phyloP scores from a whole-genome alignment of 345 rosid species.

The Ceriops decandra region DNA sequence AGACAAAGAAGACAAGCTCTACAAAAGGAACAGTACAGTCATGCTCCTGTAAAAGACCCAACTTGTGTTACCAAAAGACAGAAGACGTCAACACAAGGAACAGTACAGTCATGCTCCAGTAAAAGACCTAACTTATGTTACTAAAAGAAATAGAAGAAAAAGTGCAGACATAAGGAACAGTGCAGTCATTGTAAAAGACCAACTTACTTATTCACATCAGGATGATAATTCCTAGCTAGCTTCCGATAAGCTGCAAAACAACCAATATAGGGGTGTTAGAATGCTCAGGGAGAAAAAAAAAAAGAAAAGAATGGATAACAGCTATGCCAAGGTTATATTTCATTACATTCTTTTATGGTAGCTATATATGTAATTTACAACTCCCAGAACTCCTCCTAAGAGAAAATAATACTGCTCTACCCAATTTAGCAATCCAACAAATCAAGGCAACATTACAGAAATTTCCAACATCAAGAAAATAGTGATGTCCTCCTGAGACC shows the following conservation, averaged over 20 bases:
- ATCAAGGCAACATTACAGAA: too few relatives aligned
- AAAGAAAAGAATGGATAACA: too few relatives aligned
- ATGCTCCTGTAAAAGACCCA: not conserved
- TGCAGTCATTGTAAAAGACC: constrained; percentile 2
- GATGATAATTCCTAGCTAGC: constrained; percentile 94
- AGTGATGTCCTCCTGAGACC: too few relatives aligned
- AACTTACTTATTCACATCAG: constrained; percentile 95
- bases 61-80: not conserved
- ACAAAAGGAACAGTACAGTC: not conserved
- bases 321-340: too few relatives aligned
- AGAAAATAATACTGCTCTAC: too few relatives aligned
- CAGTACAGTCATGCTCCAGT: too few relatives aligned
- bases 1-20: constrained; percentile 3
- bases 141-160: not conserved
- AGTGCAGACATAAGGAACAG: not conserved
- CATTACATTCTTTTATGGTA: too few relatives aligned
- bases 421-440: too few relatives aligned
- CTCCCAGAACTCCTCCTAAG: too few relatives aligned
- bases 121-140: not conserved
- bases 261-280: not conserved
- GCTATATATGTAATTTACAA: too few relatives aligned
- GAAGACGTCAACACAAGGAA: not conserved
- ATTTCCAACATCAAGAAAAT: too few relatives aligned
- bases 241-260: constrained; percentile 80
- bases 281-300: not conserved